Base-by-base conservation (phyloP, 1,284 basidiomycete species). In the Golubevia pallescens region DNA sequence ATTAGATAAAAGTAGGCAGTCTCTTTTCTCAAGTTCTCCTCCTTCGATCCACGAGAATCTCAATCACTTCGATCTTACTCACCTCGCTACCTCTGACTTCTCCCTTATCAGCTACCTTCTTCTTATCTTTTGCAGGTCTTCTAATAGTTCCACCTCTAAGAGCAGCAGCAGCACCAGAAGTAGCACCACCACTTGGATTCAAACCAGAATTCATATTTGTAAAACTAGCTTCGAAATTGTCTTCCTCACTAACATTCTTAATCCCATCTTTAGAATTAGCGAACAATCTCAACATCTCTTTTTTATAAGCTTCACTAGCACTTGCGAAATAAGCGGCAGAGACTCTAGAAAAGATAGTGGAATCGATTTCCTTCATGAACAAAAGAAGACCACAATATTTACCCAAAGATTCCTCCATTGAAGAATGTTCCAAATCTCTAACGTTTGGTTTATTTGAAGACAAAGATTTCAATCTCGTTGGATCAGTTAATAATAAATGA, bases 361-460 rank as follows among this genome's bases (percentile, higher is more conserved):
- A 67, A 66, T 95, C 94, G 91, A 97, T 95, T 87, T 99, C 96
- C 84, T 95, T 95, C 71, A 97, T 87, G 81, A 96, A 99, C 14
- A 98, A 88, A 86, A 98, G 90, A 58, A 99, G 85, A 1, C 95
- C 95, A 58, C 92, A 91, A 85, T 98, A 98, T 58, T 91, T 89
- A 24, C 93, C 93, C 8, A 98, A 89, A 80, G 93, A 92, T 28
- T 89, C 88, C 79, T 97, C 94, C 84, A 97, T 5, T 4, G 62
- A 48, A 2, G 65, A 67, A 57, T 85, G 82, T 42, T 75, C 69
- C 0, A 62, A 71, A n/a, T 48, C 10, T 16, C 16, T 48, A 16
- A 83, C 32, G n/a, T 67, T 69, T 0, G 80, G 73, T n/a, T 77
- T 65, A 1, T 74, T 71, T 13, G 70, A 71, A 28, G 66, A 63